Base-by-base conservation (phyloP, 2,329 filamentous ascomycete species). In the Claviceps sp. region DNA sequence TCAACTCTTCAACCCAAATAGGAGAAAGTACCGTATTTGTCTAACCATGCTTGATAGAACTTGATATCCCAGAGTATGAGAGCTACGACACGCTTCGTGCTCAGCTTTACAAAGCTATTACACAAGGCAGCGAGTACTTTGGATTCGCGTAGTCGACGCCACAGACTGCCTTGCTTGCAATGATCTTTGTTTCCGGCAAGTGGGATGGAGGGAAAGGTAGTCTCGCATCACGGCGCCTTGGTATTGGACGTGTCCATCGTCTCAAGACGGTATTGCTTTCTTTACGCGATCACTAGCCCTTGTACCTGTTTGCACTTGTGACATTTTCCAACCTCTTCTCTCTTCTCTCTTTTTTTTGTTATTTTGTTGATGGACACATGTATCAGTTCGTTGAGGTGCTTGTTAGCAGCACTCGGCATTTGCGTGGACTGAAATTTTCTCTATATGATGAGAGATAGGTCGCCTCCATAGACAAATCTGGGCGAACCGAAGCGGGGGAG, bases 11-110 rank as follows among this genome's bases (percentile, higher is more conserved):
- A 38, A 22, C 62, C 77, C 49, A 36, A n/a, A 17, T 60, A 17
- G 8, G 8, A 23, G 3, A 20, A 49, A 57, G 23, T 5, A 16
- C 17, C 26, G 7, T 38, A 13, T 26, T 37, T 29, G 17, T 26
- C 53, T 52, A 45, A 54, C 47, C 14, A 38, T 17, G 2, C 37
- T 44, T n/a, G 50, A 54, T 67, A 95, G 89, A 98, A 74, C 88
- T 98, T 65, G 93, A 98, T 73, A 80, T 98, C 59, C 93, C 93
- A 43, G 93, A 98, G 71, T 98, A 98, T 65, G 93, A 97, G 63
- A 94, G 82, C 66, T 98, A 98, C 69, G 93, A 98, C 62, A 77
- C 79, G 59, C 79, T 98, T 55, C 83, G 93, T 56, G 82, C 86
- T 61, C 89, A 93, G 65, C 72, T 98, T 54, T 83, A 94, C 68